Base-by-base conservation (phyloP, 2,329 filamentous ascomycete species). In the Uncinocarpus reesii region DNA sequence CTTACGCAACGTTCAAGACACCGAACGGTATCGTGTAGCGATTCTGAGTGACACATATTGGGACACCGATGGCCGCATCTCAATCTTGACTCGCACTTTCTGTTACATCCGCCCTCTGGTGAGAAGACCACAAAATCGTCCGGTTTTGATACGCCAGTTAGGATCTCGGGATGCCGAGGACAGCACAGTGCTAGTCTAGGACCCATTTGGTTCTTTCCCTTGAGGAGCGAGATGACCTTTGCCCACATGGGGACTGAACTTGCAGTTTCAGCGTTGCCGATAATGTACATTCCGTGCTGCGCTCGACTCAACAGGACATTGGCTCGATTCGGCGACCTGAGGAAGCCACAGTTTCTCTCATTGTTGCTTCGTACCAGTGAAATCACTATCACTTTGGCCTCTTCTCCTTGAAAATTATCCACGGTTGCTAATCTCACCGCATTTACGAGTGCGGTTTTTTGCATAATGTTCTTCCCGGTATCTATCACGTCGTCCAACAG, bases 41-140 rank as follows among this genome's bases (percentile, higher is more conserved):
- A 44, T 2, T 67, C 58, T 0, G 70, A 66, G 55, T 75, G 71
- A 45, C 72, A 75, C 49, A 65, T 68, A 24, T 63, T 61, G 7
- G 56, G 52, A 52, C 72, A 75, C 2, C 61, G 49, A 57, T 75
- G 71, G 0, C 71, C 72, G 46, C 72, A 75, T 3, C 52, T 41
- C 10, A 75, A 61, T 11, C 65, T 62, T 23, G 64, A 59, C 3
- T 52, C 66, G 52, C 81, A 84, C 1, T 61, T 61, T 13, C 71
- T 57, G 35, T 59, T 58, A 54, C 80, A 84, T 0, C 81, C 81
- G 34, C 79, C 79, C 58, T 85, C 81, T 0, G 81, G 81, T 0
- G 59, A 73, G 49, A 69, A 62, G 51, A 58, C 70, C 0, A 66
- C 51, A 54, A 85, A 84, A 51, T 84, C 71, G 1, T 80, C 75